Evolutionary conservation across 768 basidiomycete species (phyloP).

Genomic region (Trametes villosa): DNA sequence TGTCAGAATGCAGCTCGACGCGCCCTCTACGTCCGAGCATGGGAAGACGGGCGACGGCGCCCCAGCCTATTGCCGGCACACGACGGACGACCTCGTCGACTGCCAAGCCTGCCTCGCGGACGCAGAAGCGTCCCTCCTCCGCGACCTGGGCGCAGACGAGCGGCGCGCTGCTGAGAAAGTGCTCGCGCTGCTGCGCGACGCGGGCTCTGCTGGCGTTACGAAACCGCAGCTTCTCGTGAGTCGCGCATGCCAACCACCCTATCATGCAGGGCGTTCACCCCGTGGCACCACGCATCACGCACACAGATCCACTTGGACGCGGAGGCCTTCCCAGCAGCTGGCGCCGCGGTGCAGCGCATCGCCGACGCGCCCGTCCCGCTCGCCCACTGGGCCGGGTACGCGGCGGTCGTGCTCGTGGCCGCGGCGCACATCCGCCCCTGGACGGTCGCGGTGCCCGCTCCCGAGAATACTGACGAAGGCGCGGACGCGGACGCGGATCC

Average conservation of each 20-base stretch:
- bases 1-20: conserved; percentile 3
- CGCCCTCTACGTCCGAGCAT: conserved; percentile 15
- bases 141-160: not conserved
- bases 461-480: not conserved
- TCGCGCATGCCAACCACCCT: not conserved
- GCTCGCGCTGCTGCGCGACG: conserved; percentile 18
- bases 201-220: conserved; percentile 32
- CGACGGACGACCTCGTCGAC: conserved; percentile 24
- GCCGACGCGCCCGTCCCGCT: conserved; percentile 54
- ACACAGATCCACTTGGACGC: conserved; percentile 2
- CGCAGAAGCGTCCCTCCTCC: conserved; percentile 1
- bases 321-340: conserved; percentile 4
- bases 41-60: conserved; percentile 23
- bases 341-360: conserved; percentile 42
- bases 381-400: conserved; percentile 72
- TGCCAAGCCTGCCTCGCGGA: conserved; percentile 30
- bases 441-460: conserved; percentile 53
- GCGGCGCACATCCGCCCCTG: conserved; percentile 54
- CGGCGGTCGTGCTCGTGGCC: conserved; percentile 57
- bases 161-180: conserved; percentile 5
- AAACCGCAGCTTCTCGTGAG: conserved; percentile 40
- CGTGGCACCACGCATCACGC: not conserved
- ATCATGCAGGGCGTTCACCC: not conserved
- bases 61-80: conserved; percentile 24
- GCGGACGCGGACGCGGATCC: not conserved